Conservation (phyloP, 345 rosid genomes). For the Eucalyptus erythrocorys region DNA sequence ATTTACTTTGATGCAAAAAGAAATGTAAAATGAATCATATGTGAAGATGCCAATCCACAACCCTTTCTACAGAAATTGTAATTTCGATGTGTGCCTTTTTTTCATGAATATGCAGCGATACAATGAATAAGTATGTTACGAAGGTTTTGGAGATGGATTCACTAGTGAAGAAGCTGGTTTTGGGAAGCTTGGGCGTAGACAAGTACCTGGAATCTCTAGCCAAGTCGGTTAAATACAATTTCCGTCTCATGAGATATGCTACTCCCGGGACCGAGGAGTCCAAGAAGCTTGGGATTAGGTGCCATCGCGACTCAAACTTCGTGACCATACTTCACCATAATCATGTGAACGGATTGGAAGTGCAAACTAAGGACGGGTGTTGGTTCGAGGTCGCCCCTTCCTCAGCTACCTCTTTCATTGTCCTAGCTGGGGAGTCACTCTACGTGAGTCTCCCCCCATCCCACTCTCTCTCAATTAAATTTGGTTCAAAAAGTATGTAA, state of each 20-base stretch:
- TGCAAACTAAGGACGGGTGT: background rate
- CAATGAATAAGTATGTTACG: background rate
- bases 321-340: constrained; percentile 1
- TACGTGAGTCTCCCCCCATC: background rate
- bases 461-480: background rate
- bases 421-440: background rate
- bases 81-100: background rate
- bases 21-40: background rate
- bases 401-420: background rate
- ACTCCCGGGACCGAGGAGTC: background rate
- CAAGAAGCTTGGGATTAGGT: background rate
- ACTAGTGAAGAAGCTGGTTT: background rate
- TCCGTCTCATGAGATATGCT: background rate
- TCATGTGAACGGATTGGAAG: background rate
- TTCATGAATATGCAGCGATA: background rate
- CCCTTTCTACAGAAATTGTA: background rate
- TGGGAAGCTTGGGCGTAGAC: background rate
- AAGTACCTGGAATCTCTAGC: background rate
- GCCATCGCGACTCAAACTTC: background rate
- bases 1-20: background rate
- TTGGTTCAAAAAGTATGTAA: background rate
- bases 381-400: background rate
- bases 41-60: background rate
- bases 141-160: background rate
- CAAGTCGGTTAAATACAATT: background rate